Evolutionary conservation across 257 asterid species (phyloP).

Genomic region (Gentiana dahurica): DNA sequence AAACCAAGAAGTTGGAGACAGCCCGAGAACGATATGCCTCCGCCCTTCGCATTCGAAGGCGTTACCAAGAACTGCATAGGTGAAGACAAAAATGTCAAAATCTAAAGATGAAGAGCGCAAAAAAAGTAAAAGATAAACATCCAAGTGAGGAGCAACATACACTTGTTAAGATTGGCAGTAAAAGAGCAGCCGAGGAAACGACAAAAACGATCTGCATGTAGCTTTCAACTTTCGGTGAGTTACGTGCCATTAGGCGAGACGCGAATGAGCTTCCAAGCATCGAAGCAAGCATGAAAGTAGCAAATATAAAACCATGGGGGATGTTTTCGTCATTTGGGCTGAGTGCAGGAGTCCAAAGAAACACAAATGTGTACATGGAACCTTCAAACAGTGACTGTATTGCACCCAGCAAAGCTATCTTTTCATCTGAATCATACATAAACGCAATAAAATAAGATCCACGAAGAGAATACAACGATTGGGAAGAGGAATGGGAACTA

Average conservation of each 20-base stretch:
- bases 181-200: conserved; percentile 70
- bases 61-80: conserved; percentile 55
- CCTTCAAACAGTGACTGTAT: conserved; percentile 98
- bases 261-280: conserved; percentile 99
- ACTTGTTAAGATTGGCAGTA: conserved; percentile 64
- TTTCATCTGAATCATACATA: conserved; percentile 65
- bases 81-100: too few relatives aligned
- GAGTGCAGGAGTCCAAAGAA: conserved; percentile 96
- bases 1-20: conserved; percentile 86
- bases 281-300: conserved; percentile 93
- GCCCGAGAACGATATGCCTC: conserved; percentile 66
- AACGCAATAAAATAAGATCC: conserved; percentile 10
- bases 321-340: conserved; percentile 94
- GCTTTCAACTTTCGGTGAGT: conserved; percentile 71
- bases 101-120: conserved; percentile 14
- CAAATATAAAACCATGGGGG: conserved; percentile 93
- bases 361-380: conserved; percentile 95
- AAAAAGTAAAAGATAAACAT: background rate
- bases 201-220: conserved; percentile 93
- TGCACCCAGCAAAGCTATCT: conserved; percentile 92
- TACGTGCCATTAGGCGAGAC: conserved; percentile 75
- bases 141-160: conserved; percentile 28
- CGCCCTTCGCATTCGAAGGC: conserved; percentile 52
- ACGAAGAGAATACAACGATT: conserved; percentile 3
- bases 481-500: too few relatives aligned